phyloP scores from a whole-genome alignment of 352 stramenopile genomes.

The Phytophthora cactorum region DNA sequence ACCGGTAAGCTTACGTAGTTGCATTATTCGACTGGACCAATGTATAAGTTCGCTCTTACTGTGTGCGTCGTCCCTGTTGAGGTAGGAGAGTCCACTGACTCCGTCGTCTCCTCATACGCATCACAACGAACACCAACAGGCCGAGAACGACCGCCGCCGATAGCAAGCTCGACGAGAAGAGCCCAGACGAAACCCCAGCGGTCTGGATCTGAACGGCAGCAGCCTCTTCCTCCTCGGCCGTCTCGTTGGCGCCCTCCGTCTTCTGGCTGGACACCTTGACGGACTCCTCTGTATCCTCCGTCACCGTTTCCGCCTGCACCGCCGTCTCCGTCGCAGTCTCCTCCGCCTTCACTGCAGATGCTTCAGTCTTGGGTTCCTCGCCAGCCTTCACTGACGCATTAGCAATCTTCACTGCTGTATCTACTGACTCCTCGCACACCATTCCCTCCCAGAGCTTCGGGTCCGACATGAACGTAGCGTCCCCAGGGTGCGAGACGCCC shows the following conservation, averaged over 20 bases:
- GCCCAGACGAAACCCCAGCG: background rate
- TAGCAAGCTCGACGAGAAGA: conserved; percentile 17
- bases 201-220: conserved; percentile 1
- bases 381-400: conserved; percentile 8
- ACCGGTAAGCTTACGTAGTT: background rate
- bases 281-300: conserved; percentile 23
- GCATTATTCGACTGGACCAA: background rate
- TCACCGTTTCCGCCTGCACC: conserved; percentile 10
- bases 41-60: conserved; percentile 16
- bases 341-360: background rate
- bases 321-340: conserved; percentile 1
- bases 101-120: conserved; percentile 22
- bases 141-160: conserved; percentile 13
- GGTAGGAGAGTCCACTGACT: conserved; percentile 26
- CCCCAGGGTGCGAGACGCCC: conserved; percentile 32
- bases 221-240: conserved; percentile 4
- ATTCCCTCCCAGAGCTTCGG: conserved; percentile 32
- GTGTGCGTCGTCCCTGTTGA: conserved; percentile 23
- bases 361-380: conserved; percentile 3
- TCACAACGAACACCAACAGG: conserved; percentile 17
- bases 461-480: conserved; percentile 29
- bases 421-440: conserved; percentile 16
- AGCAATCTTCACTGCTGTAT: background rate
- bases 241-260: conserved; percentile 26
- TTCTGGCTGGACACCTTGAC: conserved; percentile 25